Conservation (phyloP, 495 filamentous ascomycete genomes). For the Tuber aestivum region DNA sequence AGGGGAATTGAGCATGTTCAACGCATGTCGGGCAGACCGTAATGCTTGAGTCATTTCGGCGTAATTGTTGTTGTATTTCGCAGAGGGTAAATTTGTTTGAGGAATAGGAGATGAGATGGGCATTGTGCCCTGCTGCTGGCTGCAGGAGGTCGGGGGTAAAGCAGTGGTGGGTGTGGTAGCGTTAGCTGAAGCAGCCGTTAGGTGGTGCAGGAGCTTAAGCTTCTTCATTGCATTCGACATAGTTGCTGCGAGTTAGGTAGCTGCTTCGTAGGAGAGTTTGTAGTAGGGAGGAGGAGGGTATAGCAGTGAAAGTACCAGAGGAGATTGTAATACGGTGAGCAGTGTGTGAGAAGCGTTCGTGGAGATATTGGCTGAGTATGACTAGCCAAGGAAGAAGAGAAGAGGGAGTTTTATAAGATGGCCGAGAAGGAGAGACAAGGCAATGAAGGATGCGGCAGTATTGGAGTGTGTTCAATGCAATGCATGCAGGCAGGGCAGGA, state of each 20-base stretch:
- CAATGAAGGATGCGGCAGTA: neutral
- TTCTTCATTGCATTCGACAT: constrained; percentile 44
- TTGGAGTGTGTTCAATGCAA: neutral
- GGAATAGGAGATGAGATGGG: constrained; percentile 33
- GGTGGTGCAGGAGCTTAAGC: constrained; percentile 43
- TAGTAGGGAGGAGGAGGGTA: neutral
- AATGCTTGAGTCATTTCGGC: constrained; percentile 32
- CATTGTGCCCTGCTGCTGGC: constrained; percentile 34
- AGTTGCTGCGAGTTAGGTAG: constrained; percentile 8
- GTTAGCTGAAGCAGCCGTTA: constrained; percentile 38
- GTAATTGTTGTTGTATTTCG: constrained; percentile 22
- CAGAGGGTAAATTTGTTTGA: constrained; percentile 10
- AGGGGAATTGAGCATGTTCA: constrained; percentile 34
- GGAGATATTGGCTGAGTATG: neutral
- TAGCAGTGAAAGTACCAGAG: neutral
- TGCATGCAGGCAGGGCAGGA: neutral
- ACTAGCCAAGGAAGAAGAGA: neutral
- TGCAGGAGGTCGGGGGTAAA: constrained; percentile 19
- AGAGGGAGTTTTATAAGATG: neutral
- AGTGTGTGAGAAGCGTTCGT: neutral
- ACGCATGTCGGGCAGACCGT: constrained; percentile 37
- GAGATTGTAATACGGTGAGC: neutral
- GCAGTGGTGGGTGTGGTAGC: constrained; percentile 18
- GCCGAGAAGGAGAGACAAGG: neutral
- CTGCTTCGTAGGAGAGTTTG: neutral